Percentiles rank a stretch among this genome's conserved stretches.
phyloP scores from a whole-genome alignment of 2,329 filamentous ascomycete species.

The Stagonosporopsis vannaccii region DNA sequence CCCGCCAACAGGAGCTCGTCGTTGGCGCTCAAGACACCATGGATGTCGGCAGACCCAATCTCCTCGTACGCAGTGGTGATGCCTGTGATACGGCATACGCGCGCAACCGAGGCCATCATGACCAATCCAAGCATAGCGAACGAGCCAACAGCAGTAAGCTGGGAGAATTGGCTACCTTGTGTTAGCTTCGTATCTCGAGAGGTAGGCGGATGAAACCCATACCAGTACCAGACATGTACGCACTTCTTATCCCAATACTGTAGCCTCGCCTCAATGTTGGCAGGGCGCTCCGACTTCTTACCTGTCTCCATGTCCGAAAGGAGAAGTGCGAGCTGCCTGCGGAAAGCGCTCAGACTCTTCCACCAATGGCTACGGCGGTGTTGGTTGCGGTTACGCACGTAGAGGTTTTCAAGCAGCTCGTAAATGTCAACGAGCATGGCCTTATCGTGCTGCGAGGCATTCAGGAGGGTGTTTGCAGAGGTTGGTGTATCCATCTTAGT shows the following conservation, averaged over 20 bases:
- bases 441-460: conserved; percentile 33
- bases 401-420: conserved; percentile 73
- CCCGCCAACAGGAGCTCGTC: conserved; percentile 50
- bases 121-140: conserved; percentile 56
- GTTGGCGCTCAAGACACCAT: conserved; percentile 52
- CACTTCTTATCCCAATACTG: conserved; percentile 50
- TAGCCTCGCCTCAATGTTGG: conserved; percentile 42
- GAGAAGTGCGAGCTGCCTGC: conserved; percentile 69
- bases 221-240: conserved; percentile 49
- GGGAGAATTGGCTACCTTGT: conserved; percentile 50
- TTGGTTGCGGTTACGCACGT: conserved; percentile 90
- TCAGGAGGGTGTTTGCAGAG: conserved; percentile 31
- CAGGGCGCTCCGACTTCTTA: conserved; percentile 28
- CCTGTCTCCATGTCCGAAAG: conserved; percentile 39
- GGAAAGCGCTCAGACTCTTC: conserved; percentile 73
- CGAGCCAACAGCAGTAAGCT: conserved; percentile 54
- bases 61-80: conserved; percentile 53
- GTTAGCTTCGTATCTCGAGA: conserved; percentile 8
- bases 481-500: conserved; percentile 26
- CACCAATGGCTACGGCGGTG: conserved; percentile 86
- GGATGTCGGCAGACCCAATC: conserved; percentile 51
- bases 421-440: conserved; percentile 49
- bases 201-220: conserved; percentile 21
- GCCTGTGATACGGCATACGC: conserved; percentile 51
- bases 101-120: conserved; percentile 52